phyloP scores from a whole-genome alignment of 106 monocot genomes.

The Apostasia shenzhenica region DNA sequence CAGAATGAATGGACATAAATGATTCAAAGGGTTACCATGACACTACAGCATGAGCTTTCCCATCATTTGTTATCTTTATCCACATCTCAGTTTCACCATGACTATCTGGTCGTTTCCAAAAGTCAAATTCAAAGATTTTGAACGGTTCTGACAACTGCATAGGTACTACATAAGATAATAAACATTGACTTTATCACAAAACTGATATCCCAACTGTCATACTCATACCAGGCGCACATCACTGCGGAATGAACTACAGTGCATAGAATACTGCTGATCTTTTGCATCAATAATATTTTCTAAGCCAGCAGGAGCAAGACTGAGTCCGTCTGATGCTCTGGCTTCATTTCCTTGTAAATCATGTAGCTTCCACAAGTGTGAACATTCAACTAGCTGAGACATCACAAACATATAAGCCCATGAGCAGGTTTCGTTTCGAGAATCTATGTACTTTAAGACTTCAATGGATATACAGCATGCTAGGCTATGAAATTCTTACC shows the following conservation, averaged over 20 bases:
- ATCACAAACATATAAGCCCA: slow-evolving; percentile 9
- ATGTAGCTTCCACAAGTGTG: slow-evolving; percentile 75
- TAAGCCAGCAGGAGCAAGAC: slow-evolving; percentile 46
- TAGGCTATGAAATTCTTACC: background rate
- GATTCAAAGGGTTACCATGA: slow-evolving; percentile 63
- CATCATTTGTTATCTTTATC: slow-evolving; percentile 45
- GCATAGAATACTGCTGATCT: slow-evolving; percentile 78
- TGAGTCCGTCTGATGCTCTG: slow-evolving; percentile 48
- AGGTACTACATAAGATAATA: slow-evolving; percentile 16
- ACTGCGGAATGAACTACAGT: slow-evolving; percentile 48
- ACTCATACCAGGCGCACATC: slow-evolving; percentile 66
- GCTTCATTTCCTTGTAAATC: slow-evolving; percentile 71
- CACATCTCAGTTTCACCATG: slow-evolving; percentile 46
- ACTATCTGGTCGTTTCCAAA: slow-evolving; percentile 77
- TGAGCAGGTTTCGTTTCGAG: slow-evolving; percentile 3
- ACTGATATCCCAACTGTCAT: slow-evolving; percentile 1
- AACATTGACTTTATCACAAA: background rate
- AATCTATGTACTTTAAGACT: background rate
- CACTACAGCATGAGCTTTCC: slow-evolving; percentile 77
- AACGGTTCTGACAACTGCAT: slow-evolving; percentile 94
- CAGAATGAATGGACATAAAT: slow-evolving; percentile 1
- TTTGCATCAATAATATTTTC: slow-evolving; percentile 43
- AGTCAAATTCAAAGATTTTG: slow-evolving; percentile 95
- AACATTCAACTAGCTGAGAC: slow-evolving; percentile 78
- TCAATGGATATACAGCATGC: background rate